phyloP scores from a whole-genome alignment of 2,329 filamentous ascomycete genomes.

The Sclerotinia minor region DNA sequence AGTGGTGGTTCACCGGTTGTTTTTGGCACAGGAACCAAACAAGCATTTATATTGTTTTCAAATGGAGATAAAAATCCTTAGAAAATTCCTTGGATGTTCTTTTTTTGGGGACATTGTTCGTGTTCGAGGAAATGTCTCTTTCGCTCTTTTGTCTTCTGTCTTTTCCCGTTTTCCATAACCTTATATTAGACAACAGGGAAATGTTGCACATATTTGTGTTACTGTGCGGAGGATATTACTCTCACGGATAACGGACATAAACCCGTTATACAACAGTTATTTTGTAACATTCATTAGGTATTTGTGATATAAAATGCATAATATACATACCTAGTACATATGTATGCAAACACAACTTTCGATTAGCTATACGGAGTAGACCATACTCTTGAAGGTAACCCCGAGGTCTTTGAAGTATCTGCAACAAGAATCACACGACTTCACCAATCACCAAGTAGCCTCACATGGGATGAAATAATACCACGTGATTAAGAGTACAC shows the following conservation, averaged over 20 bases:
- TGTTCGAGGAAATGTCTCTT: background rate
- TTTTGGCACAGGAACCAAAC: background rate
- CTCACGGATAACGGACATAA: slow-evolving; percentile 18
- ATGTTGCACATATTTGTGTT: background rate
- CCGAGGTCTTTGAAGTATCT: background rate
- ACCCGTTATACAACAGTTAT: slow-evolving; percentile 15
- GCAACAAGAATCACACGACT: no score
- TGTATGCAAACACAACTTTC: background rate
- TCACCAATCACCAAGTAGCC: no score
- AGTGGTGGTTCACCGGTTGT: slow-evolving; percentile 9
- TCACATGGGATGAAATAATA: no score
- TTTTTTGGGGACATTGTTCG: background rate
- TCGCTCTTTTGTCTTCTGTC: slow-evolving; percentile 13
- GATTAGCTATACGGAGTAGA: no score
- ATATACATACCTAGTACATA: background rate
- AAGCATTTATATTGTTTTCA: slow-evolving; percentile 8
- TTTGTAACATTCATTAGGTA: background rate
- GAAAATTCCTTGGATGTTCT: background rate
- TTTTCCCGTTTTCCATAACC: background rate
- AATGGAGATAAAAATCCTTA: background rate
- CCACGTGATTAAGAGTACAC: no score
- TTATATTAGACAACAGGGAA: slow-evolving; percentile 1
- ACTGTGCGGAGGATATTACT: background rate
- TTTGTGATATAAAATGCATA: background rate
- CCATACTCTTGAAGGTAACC: background rate